Percentiles rank a stretch among this genome's conserved stretches.
phyloP scores from a whole-genome alignment of 2,329 filamentous ascomycete species.

The Elsinoe necatrix region DNA sequence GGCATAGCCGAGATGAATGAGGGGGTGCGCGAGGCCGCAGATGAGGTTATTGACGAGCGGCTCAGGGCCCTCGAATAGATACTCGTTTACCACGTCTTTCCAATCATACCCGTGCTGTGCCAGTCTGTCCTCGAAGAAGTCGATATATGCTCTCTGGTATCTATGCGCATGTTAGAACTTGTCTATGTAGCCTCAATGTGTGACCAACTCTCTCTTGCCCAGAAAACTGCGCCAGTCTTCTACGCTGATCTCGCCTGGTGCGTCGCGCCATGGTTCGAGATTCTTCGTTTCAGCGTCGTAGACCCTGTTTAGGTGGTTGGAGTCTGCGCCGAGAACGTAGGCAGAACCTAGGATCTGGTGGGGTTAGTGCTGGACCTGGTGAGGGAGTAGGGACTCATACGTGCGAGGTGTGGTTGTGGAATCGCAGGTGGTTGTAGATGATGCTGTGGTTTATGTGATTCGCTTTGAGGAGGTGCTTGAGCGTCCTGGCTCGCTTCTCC shows the following conservation, averaged over 20 bases:
- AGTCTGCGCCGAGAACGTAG: slow-evolving; percentile 71
- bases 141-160: slow-evolving; percentile 84
- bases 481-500: slow-evolving; percentile 69
- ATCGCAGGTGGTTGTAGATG: slow-evolving; percentile 64
- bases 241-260: slow-evolving; percentile 72
- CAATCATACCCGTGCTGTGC: slow-evolving; percentile 73
- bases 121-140: slow-evolving; percentile 91
- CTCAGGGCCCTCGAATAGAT: slow-evolving; percentile 62
- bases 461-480: slow-evolving; percentile 84
- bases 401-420: slow-evolving; percentile 78
- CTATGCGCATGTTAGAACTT: slow-evolving; percentile 27
- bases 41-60: slow-evolving; percentile 76
- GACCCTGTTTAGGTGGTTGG: slow-evolving; percentile 64
- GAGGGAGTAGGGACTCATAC: slow-evolving; percentile 33
- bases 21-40: slow-evolving; percentile 71
- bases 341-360: slow-evolving; percentile 65
- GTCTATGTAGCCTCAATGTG: background rate
- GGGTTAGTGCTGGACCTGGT: slow-evolving; percentile 23
- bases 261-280: slow-evolving; percentile 73
- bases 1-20: slow-evolving; percentile 94
- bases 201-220: slow-evolving; percentile 56
- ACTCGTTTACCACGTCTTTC: slow-evolving; percentile 67
- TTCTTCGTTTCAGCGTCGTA: slow-evolving; percentile 68
- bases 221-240: slow-evolving; percentile 82
- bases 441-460: slow-evolving; percentile 89